These are phyloP conservation scores for Amanita brunnescens DNA, from an alignment of 768 basidiomycete genomes.

Conservation along the genomic window DNA sequence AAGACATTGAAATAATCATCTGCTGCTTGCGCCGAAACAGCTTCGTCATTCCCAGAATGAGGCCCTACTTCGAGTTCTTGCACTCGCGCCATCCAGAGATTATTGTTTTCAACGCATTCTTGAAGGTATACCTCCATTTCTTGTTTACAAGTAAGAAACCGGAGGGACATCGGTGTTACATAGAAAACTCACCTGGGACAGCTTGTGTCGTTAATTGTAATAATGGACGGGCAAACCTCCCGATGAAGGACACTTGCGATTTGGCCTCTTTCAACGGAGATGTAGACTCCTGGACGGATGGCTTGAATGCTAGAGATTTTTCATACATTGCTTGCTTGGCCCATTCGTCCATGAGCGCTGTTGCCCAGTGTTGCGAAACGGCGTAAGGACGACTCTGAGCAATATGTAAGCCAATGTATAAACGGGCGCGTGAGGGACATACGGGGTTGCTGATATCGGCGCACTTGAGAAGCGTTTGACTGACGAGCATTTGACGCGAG, in stretches of 20 bases:
- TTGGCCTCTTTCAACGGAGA: conserved; percentile 56
- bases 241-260: conserved; percentile 86
- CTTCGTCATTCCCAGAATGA: neutral
- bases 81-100: conserved; percentile 46
- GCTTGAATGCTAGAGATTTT: conserved; percentile 61
- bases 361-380: conserved; percentile 92
- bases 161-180: neutral
- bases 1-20: conserved; percentile 8
- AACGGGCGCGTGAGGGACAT: conserved; percentile 24
- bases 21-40: neutral
- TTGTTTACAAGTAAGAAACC: conserved; percentile 15
- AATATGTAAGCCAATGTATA: conserved; percentile 1
- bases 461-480: conserved; percentile 91
- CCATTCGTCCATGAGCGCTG: conserved; percentile 87
- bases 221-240: conserved; percentile 73
- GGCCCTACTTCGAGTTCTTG: conserved; percentile 2
- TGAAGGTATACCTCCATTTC: conserved; percentile 62
- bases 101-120: conserved; percentile 62
- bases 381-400: conserved; percentile 80
- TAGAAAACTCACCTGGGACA: conserved; percentile 52
- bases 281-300: conserved; percentile 39
- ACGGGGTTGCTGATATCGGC: conserved; percentile 99
- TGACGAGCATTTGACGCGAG: conserved; percentile 59
- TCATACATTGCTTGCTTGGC: conserved; percentile 83
- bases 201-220: conserved; percentile 66